These are phyloP conservation scores for Naematelia aurantialba DNA, from an alignment of 768 basidiomycete genomes.

Conservation along the genomic window DNA sequence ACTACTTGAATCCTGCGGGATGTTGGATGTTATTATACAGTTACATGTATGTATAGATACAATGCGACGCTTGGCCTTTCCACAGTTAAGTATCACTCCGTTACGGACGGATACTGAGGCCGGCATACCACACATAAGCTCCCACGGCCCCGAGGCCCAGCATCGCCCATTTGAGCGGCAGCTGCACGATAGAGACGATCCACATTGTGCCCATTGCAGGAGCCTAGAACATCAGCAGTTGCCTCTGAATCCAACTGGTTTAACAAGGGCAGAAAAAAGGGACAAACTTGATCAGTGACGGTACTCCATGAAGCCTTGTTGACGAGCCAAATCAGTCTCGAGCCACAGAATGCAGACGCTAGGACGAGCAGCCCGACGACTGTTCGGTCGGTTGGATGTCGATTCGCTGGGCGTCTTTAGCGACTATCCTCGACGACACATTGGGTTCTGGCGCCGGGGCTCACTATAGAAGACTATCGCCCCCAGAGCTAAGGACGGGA, in stretches of 20 bases:
- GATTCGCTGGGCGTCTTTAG: constrained; percentile 18
- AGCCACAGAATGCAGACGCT: constrained; percentile 34
- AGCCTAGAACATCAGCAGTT: constrained; percentile 31
- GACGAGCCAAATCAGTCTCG: constrained; percentile 45
- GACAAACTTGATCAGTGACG: constrained; percentile 40
- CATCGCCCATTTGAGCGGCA: constrained; percentile 39
- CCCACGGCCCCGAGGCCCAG: constrained; percentile 29
- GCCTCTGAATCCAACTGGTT: background rate
- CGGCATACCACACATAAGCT: constrained; percentile 37
- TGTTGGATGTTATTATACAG: background rate
- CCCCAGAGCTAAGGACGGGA: constrained; percentile 31
- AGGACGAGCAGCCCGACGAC: constrained; percentile 37
- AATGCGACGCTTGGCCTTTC: too few species aligned
- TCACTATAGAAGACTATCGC: constrained; percentile 42
- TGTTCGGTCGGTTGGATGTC: constrained; percentile 24
- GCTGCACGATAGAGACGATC: constrained; percentile 47
- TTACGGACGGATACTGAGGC: constrained; percentile 39
- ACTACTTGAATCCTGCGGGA: background rate
- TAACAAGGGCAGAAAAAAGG: background rate
- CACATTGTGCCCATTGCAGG: constrained; percentile 48
- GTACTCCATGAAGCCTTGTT: constrained; percentile 43
- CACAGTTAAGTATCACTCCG: too few species aligned
- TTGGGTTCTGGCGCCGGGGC: constrained; percentile 7
- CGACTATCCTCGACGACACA: background rate
- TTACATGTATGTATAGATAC: background rate